Evolutionary conservation across 208 protist genomes (phyloP).

Genomic region (Trichomonas gallinae): DNA sequence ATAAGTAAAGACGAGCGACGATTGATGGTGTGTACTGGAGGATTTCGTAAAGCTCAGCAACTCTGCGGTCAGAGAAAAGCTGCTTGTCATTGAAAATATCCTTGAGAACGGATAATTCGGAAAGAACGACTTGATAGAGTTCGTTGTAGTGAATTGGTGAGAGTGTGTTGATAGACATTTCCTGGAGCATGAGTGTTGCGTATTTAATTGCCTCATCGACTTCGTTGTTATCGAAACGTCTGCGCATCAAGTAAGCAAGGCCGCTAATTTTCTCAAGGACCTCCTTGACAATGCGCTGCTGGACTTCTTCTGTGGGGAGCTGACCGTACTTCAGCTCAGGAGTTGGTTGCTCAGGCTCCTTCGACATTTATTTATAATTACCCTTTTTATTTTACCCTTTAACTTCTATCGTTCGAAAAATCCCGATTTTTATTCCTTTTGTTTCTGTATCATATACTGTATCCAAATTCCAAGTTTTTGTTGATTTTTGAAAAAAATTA

Average conservation of each 20-base stretch:
- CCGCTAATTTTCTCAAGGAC: not conserved
- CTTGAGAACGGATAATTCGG: not conserved
- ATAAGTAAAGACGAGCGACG: conserved; percentile 85
- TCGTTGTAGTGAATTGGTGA: conserved; percentile 2
- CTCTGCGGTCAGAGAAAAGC: not conserved
- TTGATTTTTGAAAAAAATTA: too few species aligned
- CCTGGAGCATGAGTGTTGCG: not conserved
- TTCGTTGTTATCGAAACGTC: not conserved
- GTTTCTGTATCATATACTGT: too few species aligned
- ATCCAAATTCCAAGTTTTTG: too few species aligned
- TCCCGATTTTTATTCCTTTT: too few species aligned
- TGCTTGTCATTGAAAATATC: not conserved
- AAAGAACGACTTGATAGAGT: not conserved
- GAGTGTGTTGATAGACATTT: not conserved
- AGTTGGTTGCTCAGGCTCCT: not conserved
- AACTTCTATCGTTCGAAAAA: too few species aligned
- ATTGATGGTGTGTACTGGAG: conserved; percentile 46
- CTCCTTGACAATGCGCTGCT: not conserved
- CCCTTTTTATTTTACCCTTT: not conserved
- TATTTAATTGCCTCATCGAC: not conserved
- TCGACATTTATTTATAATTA: not conserved
- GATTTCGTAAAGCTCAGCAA: conserved; percentile 4
- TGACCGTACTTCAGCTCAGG: not conserved
- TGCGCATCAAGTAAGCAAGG: not conserved
- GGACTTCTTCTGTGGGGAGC: not conserved